Evolutionary conservation across 176 grass and related monocot genomes (phyloP).

Genomic region (Cenchrus fungigraminus): DNA sequence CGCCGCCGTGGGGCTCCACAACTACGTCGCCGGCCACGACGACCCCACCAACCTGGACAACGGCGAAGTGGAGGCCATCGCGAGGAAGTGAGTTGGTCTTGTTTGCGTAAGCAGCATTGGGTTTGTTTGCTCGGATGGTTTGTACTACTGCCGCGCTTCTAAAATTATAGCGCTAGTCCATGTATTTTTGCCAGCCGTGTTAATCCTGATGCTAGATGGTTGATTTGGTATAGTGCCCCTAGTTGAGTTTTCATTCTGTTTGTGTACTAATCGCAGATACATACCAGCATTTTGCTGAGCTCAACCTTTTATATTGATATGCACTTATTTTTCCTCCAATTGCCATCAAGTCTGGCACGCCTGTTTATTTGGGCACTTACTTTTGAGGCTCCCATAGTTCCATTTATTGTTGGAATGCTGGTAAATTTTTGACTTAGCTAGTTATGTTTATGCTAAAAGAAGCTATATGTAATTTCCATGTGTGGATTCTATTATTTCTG

Average conservation of each 20-base stretch:
- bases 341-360: not conserved
- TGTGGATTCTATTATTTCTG: not conserved
- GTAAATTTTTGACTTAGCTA: not conserved
- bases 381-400: not conserved
- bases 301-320: slow-evolving; percentile 18
- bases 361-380: not conserved
- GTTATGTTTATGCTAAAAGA: slow-evolving; percentile 12
- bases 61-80: slow-evolving; percentile 77
- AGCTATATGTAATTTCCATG: slow-evolving; percentile 17
- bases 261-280: not conserved
- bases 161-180: not conserved
- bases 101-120: not conserved
- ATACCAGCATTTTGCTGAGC: not conserved
- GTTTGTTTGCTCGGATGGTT: not conserved
- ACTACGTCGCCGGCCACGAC: slow-evolving; percentile 74
- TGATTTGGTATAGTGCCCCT: not conserved
- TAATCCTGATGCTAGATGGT: not conserved
- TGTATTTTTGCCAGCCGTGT: not conserved
- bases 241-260: not conserved
- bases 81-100: slow-evolving; percentile 57
- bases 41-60: slow-evolving; percentile 65
- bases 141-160: not conserved
- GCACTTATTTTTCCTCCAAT: not conserved
- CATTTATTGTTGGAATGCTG: slow-evolving; percentile 5
- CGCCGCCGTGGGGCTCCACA: slow-evolving; percentile 78